These are phyloP conservation scores for Dacryopinax primogenitus DNA, from an alignment of 768 basidiomycete species.

Conservation along the genomic window DNA sequence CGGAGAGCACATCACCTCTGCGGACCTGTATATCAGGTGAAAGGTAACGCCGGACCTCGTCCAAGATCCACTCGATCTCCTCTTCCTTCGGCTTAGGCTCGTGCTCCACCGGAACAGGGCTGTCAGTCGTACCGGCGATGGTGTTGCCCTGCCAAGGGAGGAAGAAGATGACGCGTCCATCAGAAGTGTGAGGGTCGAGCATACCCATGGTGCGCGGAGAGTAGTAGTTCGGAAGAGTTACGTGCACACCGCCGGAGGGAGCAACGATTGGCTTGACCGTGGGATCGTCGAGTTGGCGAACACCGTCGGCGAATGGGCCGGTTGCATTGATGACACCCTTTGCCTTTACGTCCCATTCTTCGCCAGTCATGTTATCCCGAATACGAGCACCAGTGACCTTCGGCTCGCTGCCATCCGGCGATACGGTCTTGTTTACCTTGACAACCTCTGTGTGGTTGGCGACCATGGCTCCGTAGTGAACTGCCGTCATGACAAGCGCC, in stretches of 20 bases:
- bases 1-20: constrained; percentile 85
- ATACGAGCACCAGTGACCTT: constrained; percentile 63
- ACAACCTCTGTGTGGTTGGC: constrained; percentile 87
- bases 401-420: constrained; percentile 28
- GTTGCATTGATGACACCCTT: constrained; percentile 97
- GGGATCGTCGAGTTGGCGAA: constrained; percentile 72
- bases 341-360: constrained; percentile 68
- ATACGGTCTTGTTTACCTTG: constrained; percentile 47
- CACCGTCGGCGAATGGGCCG: constrained; percentile 79
- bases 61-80: constrained; percentile 92
- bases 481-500: constrained; percentile 85
- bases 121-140: constrained; percentile 93
- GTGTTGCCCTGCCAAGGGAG: constrained; percentile 97
- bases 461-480: constrained; percentile 75
- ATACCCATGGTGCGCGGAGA: constrained; percentile 91
- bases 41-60: constrained; percentile 82
- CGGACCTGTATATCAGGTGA: constrained; percentile 86
- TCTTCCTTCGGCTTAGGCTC: constrained; percentile 80
- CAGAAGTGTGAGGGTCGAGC: constrained; percentile 86
- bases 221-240: constrained; percentile 95
- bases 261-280: constrained; percentile 66
- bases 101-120: constrained; percentile 53
- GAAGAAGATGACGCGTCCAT: constrained; percentile 98
- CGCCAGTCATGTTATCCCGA: constrained; percentile 68
- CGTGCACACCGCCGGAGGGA: constrained; percentile 85